Percentiles rank a stretch among this genome's conserved stretches.
Evolutionary conservation across 148 eudicot genomes (phyloP).

Genomic region (Camellia sinensis): DNA sequence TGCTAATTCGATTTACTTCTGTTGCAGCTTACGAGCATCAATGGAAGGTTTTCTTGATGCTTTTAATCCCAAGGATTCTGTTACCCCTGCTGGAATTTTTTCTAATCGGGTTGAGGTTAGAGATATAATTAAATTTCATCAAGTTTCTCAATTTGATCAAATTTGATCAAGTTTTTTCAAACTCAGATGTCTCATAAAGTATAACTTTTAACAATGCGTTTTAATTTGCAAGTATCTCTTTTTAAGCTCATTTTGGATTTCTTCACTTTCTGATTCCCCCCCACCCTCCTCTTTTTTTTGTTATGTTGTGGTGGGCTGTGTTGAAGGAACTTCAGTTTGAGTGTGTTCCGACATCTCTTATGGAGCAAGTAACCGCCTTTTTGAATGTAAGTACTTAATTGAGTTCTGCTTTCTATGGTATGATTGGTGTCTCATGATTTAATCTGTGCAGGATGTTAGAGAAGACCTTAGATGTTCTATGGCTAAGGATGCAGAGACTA

Average conservation of each 20-base stretch:
- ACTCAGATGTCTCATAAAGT: too few species aligned
- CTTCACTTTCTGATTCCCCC: background rate
- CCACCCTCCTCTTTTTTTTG: background rate
- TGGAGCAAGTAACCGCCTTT: conserved; percentile 73
- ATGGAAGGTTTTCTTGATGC: conserved; percentile 81
- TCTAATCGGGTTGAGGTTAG: conserved; percentile 75
- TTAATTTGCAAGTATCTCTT: conserved; percentile 9
- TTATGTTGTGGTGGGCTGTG: background rate
- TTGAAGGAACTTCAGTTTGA: conserved; percentile 64
- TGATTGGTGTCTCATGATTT: too few species aligned
- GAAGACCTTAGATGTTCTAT: too few species aligned
- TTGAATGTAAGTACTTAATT: conserved; percentile 67
- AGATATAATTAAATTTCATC: background rate
- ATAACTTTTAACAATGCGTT: background rate
- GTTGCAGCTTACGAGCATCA: conserved; percentile 74
- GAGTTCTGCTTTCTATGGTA: conserved; percentile 10
- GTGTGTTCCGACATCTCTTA: conserved; percentile 79
- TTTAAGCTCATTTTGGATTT: too few species aligned
- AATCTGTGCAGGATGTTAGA: too few species aligned
- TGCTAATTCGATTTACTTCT: conserved; percentile 11
- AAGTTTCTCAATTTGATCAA: background rate
- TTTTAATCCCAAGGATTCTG: conserved; percentile 70
- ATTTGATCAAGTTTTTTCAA: too few species aligned
- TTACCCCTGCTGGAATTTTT: conserved; percentile 87
- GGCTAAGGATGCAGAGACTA: too few species aligned